Evolutionary conservation across 129 eudicot genomes (phyloP), one percentile per base, ranked within the genome.

Genomic region (Chrysanthemum seticuspe): DNA sequence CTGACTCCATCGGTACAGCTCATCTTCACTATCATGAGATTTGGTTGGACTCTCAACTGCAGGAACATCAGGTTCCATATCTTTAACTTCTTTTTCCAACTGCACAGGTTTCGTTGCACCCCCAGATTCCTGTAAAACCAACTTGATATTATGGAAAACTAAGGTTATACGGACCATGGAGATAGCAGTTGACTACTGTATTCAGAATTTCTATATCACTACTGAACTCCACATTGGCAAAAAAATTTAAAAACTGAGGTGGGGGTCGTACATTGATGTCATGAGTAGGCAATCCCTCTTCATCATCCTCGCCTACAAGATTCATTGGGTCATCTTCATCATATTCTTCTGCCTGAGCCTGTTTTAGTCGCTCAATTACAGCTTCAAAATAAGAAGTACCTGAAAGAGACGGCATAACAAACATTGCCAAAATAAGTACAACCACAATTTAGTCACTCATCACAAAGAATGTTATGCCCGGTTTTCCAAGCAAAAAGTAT

Each of bases 301-400:
- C 83, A 0, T 13, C 80, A 29, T 83, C 89, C n/a, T 89, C 81
- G 29, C 78, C 96, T 13, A 82, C 59, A 18, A 80, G 69, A 73
- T 68, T 79, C 27, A 51, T 45, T 13, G 83, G 68, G 67, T 81
- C 87, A 29, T 79, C 93, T 6, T 62, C 70, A 54, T 79, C 74
- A 29, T 68, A 70, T 56, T 83, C 82, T 78, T 79, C 64, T 48
- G 69, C 73, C 62, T 80, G 84, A 13, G 82, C 89, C 79, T 87
- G 73, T 71, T 84, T 57, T 70, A 93, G 61, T 71, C 75, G 88
- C 63, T 86, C 79, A 50, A 86, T 85, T 72, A 93, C 86, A 45
- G 11, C 75, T 76, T 84, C 66, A 72, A 83, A 90, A 78, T 84
- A 88, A 72, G 93, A 90, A 79, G 45, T 76, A 79, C 82, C 98